These are phyloP conservation scores for Cutaneotrichosporon sp. DNA, from an alignment of 1,284 basidiomycete genomes.

Conservation along the genomic window DNA sequence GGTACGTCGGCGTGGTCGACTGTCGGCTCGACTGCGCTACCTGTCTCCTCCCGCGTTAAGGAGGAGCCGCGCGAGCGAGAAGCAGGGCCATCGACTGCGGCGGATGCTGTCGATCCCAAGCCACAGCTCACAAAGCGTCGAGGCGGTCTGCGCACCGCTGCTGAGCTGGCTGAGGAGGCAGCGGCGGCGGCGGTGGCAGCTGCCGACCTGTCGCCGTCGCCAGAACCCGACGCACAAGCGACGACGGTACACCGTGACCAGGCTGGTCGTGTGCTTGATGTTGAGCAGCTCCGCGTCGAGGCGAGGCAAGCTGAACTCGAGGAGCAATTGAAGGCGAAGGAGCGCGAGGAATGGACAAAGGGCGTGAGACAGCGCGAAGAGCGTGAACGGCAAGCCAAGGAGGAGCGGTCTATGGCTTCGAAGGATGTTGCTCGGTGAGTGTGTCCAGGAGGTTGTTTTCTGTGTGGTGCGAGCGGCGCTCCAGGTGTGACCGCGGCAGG, in stretches of 20 bases:
- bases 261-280: conserved; percentile 82
- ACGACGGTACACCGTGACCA: conserved; percentile 91
- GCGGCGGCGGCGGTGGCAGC: conserved; percentile 61
- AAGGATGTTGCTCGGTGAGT: conserved; percentile 68
- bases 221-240: conserved; percentile 58
- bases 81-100: conserved; percentile 10
- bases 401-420: conserved; percentile 66
- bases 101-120: conserved; percentile 10
- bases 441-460: background rate
- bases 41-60: conserved; percentile 30
- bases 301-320: conserved; percentile 74
- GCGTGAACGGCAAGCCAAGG: conserved; percentile 62
- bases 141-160: conserved; percentile 74
- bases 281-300: conserved; percentile 76
- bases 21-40: conserved; percentile 37
- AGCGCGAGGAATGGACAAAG: conserved; percentile 96
- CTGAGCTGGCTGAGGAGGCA: conserved; percentile 56
- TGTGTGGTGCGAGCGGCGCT: background rate
- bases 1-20: conserved; percentile 45
- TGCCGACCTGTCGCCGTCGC: conserved; percentile 53
- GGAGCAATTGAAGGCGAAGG: conserved; percentile 74
- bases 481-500: too few relatives aligned
- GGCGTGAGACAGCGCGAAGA: conserved; percentile 84
- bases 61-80: conserved; percentile 30
- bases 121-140: conserved; percentile 51